A percentile compares a stretch with the other conserved stretches of the same genome.
Conservation (phyloP, 1,139 yeast species). For the Pichia terricola region DNA sequence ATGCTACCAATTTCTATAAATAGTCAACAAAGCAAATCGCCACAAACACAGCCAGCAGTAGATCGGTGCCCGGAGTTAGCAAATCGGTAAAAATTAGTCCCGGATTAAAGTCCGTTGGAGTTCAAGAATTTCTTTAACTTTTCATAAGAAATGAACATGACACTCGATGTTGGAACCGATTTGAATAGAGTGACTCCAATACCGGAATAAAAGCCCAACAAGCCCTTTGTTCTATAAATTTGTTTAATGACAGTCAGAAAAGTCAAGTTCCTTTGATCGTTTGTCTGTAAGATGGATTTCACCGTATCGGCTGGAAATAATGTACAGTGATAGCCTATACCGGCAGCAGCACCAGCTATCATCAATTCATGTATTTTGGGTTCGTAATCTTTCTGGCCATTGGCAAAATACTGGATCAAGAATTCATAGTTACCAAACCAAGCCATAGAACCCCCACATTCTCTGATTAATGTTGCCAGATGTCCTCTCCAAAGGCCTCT, state of each 20-base stretch:
- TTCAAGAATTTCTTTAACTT: slow-evolving; percentile 33
- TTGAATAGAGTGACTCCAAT: slow-evolving; percentile 72
- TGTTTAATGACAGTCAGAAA: slow-evolving; percentile 29
- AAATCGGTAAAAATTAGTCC: too few relatives aligned
- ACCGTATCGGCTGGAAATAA: slow-evolving; percentile 88
- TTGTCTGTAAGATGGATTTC: slow-evolving; percentile 79
- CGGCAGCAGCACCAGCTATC: slow-evolving; percentile 79
- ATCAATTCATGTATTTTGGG: slow-evolving; percentile 46
- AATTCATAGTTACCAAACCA: slow-evolving; percentile 90
- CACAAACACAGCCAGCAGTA: too few relatives aligned
- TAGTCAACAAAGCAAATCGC: too few relatives aligned
- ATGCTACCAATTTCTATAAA: too few relatives aligned
- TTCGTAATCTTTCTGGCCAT: slow-evolving; percentile 15
- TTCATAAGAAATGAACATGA: slow-evolving; percentile 75
- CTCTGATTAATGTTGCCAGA: slow-evolving; percentile 73
- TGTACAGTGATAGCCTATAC: slow-evolving; percentile 67
- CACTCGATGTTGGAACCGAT: slow-evolving; percentile 85
- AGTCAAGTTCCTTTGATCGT: slow-evolving; percentile 9
- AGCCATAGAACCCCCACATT: slow-evolving; percentile 82
- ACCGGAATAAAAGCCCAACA: slow-evolving; percentile 71
- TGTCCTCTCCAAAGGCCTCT: slow-evolving; percentile 78
- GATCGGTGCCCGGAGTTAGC: too few relatives aligned
- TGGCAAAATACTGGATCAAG: slow-evolving; percentile 32
- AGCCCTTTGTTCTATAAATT: slow-evolving; percentile 41
- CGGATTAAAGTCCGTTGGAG: too few relatives aligned